Evolutionary conservation across 176 grass and related monocot genomes (phyloP).

Genomic region (Carex parvula): DNA sequence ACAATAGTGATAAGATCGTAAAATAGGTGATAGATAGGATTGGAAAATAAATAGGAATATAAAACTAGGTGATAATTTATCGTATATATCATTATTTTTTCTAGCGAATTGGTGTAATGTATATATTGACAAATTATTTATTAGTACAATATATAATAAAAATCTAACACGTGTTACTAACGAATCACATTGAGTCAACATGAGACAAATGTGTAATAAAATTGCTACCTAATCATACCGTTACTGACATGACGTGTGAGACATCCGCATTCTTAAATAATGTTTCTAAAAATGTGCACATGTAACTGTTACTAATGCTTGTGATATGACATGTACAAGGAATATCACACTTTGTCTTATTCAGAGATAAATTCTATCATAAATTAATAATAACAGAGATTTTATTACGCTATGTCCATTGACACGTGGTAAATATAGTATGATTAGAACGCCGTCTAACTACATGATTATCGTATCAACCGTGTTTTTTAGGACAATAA

Average conservation of each 20-base stretch:
- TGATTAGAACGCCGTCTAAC: background rate
- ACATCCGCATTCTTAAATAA: background rate
- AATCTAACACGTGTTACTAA: background rate
- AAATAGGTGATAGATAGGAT: too few relatives aligned
- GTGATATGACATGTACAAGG: background rate
- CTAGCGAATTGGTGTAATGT: too few relatives aligned
- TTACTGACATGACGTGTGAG: background rate
- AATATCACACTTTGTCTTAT: background rate
- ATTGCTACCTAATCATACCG: background rate
- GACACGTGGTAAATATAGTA: background rate
- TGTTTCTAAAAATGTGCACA: background rate
- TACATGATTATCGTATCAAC: background rate
- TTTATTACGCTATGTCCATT: background rate
- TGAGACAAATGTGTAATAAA: background rate
- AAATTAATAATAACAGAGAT: background rate
- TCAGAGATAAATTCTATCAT: background rate
- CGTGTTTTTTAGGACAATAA: background rate
- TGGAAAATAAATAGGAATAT: too few relatives aligned
- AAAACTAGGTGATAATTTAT: background rate
- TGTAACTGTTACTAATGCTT: background rate
- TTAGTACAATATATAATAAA: background rate
- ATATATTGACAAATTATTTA: too few relatives aligned
- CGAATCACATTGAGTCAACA: background rate
- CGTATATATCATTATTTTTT: background rate
- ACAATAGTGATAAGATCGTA: too few relatives aligned